phyloP scores from a whole-genome alignment of 257 asterid genomes.

The Fraxinus excelsior region DNA sequence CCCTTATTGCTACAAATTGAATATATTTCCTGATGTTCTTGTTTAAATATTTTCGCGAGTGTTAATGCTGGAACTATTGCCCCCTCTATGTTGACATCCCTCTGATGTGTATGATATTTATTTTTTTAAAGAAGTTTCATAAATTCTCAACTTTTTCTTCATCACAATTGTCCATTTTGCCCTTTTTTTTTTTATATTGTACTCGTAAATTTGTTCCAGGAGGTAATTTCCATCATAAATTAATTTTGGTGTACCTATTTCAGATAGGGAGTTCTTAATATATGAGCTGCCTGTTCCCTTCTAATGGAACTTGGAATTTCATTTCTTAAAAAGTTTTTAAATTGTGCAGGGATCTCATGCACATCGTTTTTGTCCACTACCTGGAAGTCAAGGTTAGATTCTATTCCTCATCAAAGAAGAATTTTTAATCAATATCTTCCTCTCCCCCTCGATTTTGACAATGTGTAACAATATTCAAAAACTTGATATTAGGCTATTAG shows the following conservation, averaged over 20 bases:
- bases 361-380: constrained; percentile 96
- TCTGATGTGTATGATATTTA: neutral
- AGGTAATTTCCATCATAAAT: constrained; percentile 16
- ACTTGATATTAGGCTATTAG: constrained; percentile 12
- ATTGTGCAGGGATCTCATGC: constrained; percentile 93
- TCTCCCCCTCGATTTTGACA: neutral
- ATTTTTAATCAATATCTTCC: neutral
- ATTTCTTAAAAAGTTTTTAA: constrained; percentile 36
- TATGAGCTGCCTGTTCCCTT: constrained; percentile 13
- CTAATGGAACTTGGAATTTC: constrained; percentile 8
- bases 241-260: constrained; percentile 10
- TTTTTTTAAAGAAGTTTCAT: constrained; percentile 3
- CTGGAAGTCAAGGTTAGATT: constrained; percentile 91
- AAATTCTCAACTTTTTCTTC: constrained; percentile 19
- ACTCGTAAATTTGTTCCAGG: neutral
- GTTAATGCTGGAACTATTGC: constrained; percentile 14
- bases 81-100: neutral
- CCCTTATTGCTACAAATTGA: constrained; percentile 16
- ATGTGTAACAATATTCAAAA: constrained; percentile 2
- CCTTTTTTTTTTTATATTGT: neutral
- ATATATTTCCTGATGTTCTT: constrained; percentile 10
- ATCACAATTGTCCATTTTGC: neutral
- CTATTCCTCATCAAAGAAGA: constrained; percentile 3
- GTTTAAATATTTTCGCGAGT: constrained; percentile 2
- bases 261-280: constrained; percentile 15